These are phyloP conservation scores for Ostreobium quekettii DNA, from an alignment of 139 green algal genomes.

Conservation along the genomic window DNA sequence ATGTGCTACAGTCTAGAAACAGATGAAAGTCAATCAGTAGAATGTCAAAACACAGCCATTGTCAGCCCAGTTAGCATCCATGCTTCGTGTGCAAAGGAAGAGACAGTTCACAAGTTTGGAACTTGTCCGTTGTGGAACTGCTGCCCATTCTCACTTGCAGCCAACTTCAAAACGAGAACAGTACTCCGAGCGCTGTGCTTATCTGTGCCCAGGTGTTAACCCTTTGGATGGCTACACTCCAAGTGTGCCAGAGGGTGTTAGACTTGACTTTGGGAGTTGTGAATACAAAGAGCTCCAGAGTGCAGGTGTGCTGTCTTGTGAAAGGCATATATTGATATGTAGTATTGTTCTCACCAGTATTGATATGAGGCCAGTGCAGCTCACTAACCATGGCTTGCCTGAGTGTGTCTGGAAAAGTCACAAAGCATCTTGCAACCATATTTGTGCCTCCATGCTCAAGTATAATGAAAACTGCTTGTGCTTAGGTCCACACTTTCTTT, in stretches of 20 bases:
- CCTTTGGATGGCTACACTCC: slow-evolving; percentile 87
- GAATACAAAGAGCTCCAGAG: slow-evolving; percentile 60
- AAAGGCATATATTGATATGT: slow-evolving; percentile 7
- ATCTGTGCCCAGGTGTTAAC: slow-evolving; percentile 61
- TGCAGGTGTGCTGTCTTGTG: not conserved
- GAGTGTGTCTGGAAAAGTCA: not conserved
- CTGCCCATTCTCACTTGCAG: not conserved
- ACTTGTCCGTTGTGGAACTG: no score
- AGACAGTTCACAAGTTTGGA: no score
- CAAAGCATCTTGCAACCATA: not conserved
- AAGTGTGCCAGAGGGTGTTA: slow-evolving; percentile 70
- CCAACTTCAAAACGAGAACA: not conserved
- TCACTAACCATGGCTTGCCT: not conserved
- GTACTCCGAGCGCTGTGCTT: not conserved
- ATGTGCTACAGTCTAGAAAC: no score
- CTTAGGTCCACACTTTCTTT: no score
- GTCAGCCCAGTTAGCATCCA: not conserved
- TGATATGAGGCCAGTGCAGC: not conserved
- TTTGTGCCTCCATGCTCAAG: not conserved
- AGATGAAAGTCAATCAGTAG: not conserved
- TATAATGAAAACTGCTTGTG: not conserved
- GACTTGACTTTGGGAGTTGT: slow-evolving; percentile 64
- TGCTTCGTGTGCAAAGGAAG: not conserved
- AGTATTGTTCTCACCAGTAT: not conserved
- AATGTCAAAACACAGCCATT: not conserved